Evolutionary conservation across 495 filamentous ascomycete species (phyloP).

Genomic region (Emericellopsis terricola): DNA sequence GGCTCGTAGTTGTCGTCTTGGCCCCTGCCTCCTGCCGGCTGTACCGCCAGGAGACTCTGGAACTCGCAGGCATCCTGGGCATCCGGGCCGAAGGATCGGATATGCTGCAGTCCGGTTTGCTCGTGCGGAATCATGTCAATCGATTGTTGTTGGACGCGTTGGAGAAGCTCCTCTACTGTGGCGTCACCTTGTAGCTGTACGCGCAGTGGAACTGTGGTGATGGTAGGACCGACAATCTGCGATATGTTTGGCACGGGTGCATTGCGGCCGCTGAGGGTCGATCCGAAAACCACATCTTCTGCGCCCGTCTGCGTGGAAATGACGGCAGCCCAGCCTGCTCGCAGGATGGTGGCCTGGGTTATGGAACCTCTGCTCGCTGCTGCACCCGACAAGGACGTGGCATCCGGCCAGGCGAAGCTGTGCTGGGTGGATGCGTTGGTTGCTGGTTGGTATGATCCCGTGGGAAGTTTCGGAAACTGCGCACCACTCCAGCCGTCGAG

Average conservation of each 20-base stretch:
- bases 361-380: slow-evolving; percentile 9
- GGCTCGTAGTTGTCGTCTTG: too few relatives aligned
- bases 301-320: not conserved
- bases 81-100: not conserved
- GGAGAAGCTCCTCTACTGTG: not conserved
- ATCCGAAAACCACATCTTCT: slow-evolving; percentile 17
- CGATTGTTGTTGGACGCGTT: not conserved
- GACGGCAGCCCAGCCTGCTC: slow-evolving; percentile 36
- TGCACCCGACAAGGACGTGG: too few relatives aligned
- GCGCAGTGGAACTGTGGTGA: slow-evolving; percentile 37
- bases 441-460: too few relatives aligned
- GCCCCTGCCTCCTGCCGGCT: too few relatives aligned
- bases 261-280: slow-evolving; percentile 28
- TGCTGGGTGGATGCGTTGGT: too few relatives aligned
- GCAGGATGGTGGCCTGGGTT: slow-evolving; percentile 27
- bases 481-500: too few relatives aligned
- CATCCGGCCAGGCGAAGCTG: too few relatives aligned
- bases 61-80: too few relatives aligned
- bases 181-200: slow-evolving; percentile 8
- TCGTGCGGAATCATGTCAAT: not conserved
- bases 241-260: slow-evolving; percentile 17
- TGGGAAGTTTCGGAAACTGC: too few relatives aligned
- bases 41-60: too few relatives aligned
- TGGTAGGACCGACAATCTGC: slow-evolving; percentile 26
- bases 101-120: not conserved